phyloP scores from a whole-genome alignment of 306 rosid species.

The Prinsepia uniflora region DNA sequence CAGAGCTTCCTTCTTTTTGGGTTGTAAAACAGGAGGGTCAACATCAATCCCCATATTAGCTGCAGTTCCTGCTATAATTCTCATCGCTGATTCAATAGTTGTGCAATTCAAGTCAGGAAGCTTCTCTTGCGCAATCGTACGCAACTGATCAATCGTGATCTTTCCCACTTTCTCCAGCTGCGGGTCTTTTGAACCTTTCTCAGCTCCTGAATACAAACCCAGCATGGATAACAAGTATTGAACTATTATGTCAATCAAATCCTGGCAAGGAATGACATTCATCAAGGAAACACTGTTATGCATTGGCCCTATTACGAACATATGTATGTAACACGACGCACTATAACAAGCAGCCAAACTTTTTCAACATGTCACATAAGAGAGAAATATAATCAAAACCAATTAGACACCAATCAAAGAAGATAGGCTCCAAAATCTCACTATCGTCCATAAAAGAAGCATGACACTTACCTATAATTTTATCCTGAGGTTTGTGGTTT shows the following conservation, averaged over 20 bases:
- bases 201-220: constrained; percentile 57
- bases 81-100: constrained; percentile 84
- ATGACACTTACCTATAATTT: not conserved
- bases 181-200: constrained; percentile 94
- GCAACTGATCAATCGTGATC: constrained; percentile 80
- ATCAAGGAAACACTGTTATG: not conserved
- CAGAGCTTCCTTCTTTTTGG: constrained; percentile 56
- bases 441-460: not conserved
- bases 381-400: not conserved
- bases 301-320: not conserved
- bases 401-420: not conserved
- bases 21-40: constrained; percentile 88
- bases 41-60: constrained; percentile 98
- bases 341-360: not conserved
- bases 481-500: not conserved
- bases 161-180: constrained; percentile 70
- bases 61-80: constrained; percentile 96
- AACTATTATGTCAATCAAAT: not conserved
- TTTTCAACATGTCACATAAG: not conserved
- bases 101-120: constrained; percentile 91
- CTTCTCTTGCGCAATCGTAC: constrained; percentile 82
- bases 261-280: not conserved
- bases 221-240: constrained; percentile 1
- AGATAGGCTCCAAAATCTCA: not conserved
- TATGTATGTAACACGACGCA: not conserved